Percentiles rank a stretch among this genome's conserved stretches.
Conservation (phyloP, 768 basidiomycete genomes). For the Pholiota microspora region DNA sequence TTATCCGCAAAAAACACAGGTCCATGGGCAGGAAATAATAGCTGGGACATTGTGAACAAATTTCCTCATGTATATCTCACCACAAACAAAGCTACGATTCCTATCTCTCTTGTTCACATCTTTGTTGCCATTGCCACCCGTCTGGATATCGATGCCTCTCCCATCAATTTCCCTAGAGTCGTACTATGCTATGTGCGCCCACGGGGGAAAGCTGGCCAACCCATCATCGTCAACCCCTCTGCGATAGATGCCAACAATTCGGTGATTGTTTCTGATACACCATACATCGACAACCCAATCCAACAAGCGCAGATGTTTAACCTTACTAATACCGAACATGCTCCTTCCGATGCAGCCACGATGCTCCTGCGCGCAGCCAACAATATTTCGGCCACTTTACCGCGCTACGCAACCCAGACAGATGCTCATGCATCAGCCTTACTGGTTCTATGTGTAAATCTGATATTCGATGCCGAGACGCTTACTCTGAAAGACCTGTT, state of each 20-base stretch:
- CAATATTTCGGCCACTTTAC: conserved; percentile 13
- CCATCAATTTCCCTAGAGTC: conserved; percentile 53
- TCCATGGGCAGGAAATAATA: conserved; percentile 29
- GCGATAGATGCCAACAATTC: conserved; percentile 29
- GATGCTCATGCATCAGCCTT: conserved; percentile 11
- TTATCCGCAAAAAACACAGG: too few species aligned
- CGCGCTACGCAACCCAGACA: neutral
- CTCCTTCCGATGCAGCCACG: conserved; percentile 8
- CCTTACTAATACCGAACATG: conserved; percentile 2
- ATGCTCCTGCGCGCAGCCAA: conserved; percentile 19
- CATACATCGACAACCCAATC: conserved; percentile 3
- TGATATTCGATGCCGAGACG: conserved; percentile 29
- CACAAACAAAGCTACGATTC: conserved; percentile 48
- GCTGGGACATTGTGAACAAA: conserved; percentile 45
- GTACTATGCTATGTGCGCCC: conserved; percentile 52
- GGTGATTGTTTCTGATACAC: conserved; percentile 22
- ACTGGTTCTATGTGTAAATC: conserved; percentile 18
- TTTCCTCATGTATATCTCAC: conserved; percentile 61
- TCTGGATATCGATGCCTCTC: conserved; percentile 49
- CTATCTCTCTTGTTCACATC: conserved; percentile 58
- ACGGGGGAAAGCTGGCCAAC: conserved; percentile 33
- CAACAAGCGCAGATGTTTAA: conserved; percentile 1
- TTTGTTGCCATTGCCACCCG: conserved; percentile 54
- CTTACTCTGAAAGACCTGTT: conserved; percentile 26
- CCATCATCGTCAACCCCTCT: conserved; percentile 47